These are phyloP conservation scores for Suillus fuscotomentosus DNA, from an alignment of 768 basidiomycete species.

Conservation along the genomic window DNA sequence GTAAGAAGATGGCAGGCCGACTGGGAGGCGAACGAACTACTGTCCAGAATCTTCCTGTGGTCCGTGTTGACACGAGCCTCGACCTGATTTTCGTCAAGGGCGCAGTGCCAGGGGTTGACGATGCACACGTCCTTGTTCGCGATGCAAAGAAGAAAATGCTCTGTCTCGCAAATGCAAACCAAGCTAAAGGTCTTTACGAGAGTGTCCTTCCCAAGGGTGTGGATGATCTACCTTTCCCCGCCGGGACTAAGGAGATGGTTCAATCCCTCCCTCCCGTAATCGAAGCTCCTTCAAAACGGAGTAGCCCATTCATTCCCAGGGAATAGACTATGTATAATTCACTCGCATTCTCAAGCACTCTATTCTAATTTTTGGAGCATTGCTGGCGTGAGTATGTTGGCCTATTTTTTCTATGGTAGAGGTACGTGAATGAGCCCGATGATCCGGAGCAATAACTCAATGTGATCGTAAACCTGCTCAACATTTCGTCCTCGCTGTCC, in stretches of 20 bases:
- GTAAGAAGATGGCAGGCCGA: slow-evolving; percentile 97
- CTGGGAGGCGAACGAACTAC: slow-evolving; percentile 85
- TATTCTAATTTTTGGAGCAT: background rate
- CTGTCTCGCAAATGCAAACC: slow-evolving; percentile 58
- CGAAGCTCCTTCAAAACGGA: slow-evolving; percentile 70
- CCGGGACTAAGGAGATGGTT: slow-evolving; percentile 78
- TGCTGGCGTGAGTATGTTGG: background rate
- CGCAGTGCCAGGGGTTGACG: slow-evolving; percentile 87
- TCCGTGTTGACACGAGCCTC: slow-evolving; percentile 82
- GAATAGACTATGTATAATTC: slow-evolving; percentile 40
- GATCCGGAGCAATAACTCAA: background rate
- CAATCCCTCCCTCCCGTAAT: slow-evolving; percentile 62
- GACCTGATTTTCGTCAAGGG: slow-evolving; percentile 92
- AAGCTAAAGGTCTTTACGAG: slow-evolving; percentile 70
- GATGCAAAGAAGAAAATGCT: slow-evolving; percentile 89
- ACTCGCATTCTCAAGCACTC: background rate
- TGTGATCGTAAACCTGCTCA: background rate
- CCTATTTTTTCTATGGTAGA: no score
- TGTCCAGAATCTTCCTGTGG: slow-evolving; percentile 83
- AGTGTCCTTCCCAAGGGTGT: slow-evolving; percentile 82
- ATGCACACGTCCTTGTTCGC: slow-evolving; percentile 79
- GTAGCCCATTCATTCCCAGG: slow-evolving; percentile 77
- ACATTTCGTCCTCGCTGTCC: background rate
- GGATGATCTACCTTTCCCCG: slow-evolving; percentile 87
- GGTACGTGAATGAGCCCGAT: background rate